Evolutionary conservation across 495 filamentous ascomycete genomes (phyloP).

Genomic region (Lasiosphaeria miniovina): DNA sequence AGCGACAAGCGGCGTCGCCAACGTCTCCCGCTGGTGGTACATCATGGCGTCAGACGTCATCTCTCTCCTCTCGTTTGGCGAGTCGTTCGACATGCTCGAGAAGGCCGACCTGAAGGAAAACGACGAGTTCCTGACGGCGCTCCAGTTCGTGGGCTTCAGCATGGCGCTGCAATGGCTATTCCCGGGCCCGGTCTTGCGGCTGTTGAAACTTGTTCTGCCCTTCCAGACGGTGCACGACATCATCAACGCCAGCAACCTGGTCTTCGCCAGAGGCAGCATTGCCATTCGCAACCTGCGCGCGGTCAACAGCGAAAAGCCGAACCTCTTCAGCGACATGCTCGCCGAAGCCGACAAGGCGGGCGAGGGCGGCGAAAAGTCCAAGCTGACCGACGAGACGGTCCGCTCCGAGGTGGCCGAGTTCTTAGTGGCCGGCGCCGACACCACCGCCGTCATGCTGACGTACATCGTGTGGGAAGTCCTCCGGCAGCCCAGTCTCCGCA

Average conservation of each 20-base stretch:
- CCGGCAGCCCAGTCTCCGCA: constrained; percentile 30
- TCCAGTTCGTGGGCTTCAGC: constrained; percentile 11
- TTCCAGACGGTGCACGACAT: constrained; percentile 17
- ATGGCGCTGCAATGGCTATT: constrained; percentile 5
- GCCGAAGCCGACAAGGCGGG: constrained; percentile 28
- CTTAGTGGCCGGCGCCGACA: constrained; percentile 52
- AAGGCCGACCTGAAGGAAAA: constrained; percentile 37
- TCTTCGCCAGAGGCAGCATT: constrained; percentile 38
- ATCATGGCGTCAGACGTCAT: constrained; percentile 59
- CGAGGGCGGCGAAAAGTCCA: constrained; percentile 33
- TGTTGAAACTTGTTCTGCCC: constrained; percentile 1
- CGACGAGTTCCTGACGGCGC: constrained; percentile 9
- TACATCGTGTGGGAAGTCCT: constrained; percentile 42
- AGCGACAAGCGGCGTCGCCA: constrained; percentile 20
- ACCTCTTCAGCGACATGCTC: constrained; percentile 25
- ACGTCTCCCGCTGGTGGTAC: constrained; percentile 56
- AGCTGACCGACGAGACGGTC: constrained; percentile 35
- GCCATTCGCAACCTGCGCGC: constrained; percentile 43
- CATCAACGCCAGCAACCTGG: constrained; percentile 15
- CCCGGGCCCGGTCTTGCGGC: background rate
- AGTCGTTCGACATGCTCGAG: constrained; percentile 55
- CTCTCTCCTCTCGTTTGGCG: constrained; percentile 55
- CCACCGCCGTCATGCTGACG: constrained; percentile 45
- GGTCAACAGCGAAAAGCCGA: constrained; percentile 23
- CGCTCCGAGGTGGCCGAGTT: constrained; percentile 40